These are phyloP conservation scores for Trichophyton rubrum DNA, from an alignment of 2,329 filamentous ascomycete species.

Conservation along the genomic window DNA sequence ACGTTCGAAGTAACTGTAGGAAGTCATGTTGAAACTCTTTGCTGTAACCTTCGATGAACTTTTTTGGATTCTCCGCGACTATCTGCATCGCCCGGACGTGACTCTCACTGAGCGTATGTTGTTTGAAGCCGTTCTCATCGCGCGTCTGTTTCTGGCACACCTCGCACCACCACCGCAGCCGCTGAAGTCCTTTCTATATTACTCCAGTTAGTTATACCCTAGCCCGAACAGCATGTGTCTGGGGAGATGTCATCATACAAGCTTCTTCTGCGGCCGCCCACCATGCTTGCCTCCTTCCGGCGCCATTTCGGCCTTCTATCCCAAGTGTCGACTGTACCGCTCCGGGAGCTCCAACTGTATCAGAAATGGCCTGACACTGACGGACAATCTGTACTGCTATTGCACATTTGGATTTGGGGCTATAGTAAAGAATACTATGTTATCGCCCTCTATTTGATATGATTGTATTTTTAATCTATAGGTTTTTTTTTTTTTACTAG, in stretches of 20 bases:
- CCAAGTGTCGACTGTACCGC: not conserved
- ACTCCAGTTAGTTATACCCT: not conserved
- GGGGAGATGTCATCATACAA: not conserved
- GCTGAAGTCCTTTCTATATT: slow-evolving; percentile 1
- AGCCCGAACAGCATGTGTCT: not conserved
- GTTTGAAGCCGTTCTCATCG: slow-evolving; percentile 85
- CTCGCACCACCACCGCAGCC: slow-evolving; percentile 79
- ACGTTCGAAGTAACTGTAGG: slow-evolving; percentile 60
- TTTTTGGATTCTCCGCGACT: slow-evolving; percentile 76
- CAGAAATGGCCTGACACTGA: too few relatives aligned
- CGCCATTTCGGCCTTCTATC: not conserved
- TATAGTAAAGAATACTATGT: too few relatives aligned
- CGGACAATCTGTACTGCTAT: too few relatives aligned
- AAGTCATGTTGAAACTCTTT: slow-evolving; percentile 74
- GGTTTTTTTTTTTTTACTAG: too few relatives aligned
- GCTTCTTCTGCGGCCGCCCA: not conserved
- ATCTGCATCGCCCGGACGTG: slow-evolving; percentile 84
- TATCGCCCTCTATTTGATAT: too few relatives aligned
- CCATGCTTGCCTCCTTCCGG: not conserved
- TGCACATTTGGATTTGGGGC: too few relatives aligned
- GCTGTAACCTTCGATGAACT: slow-evolving; percentile 70
- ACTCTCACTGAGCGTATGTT: slow-evolving; percentile 67
- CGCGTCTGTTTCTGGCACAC: slow-evolving; percentile 65
- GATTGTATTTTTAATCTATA: too few relatives aligned
- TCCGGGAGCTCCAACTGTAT: too few relatives aligned